Conservation (phyloP, 2,329 filamentous ascomycete genomes). For the Colletotrichum kahawae region DNA sequence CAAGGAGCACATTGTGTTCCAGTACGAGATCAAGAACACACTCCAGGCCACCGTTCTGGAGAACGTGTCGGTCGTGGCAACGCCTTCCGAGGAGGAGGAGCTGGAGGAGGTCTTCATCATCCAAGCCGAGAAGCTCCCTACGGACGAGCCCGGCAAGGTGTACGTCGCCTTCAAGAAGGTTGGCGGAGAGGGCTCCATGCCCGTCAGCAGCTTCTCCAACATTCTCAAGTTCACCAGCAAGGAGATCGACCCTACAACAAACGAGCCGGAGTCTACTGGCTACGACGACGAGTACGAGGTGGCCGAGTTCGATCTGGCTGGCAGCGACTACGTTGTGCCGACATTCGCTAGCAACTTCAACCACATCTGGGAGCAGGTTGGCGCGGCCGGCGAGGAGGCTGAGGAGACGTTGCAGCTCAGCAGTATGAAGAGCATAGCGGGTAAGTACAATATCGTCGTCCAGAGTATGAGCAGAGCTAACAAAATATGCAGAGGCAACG, state of each 20-base stretch:
- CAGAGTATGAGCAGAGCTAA: constrained; percentile 9
- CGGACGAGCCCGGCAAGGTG: constrained; percentile 88
- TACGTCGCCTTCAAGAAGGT: constrained; percentile 94
- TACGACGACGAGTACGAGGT: constrained; percentile 99
- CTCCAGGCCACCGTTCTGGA: constrained; percentile 89
- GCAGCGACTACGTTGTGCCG: constrained; percentile 92
- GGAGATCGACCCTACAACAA: constrained; percentile 94
- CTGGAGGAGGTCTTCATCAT: constrained; percentile 94
- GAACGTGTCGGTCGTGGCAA: constrained; percentile 83
- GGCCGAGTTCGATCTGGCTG: constrained; percentile 87
- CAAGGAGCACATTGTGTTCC: constrained; percentile 94
- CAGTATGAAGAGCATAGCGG: constrained; percentile 89
- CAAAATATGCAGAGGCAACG: constrained; percentile 74
- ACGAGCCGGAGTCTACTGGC: constrained; percentile 87
- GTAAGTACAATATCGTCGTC: constrained; percentile 58
- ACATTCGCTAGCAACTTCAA: constrained; percentile 95
- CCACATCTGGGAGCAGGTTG: constrained; percentile 93
- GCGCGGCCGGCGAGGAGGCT: constrained; percentile 85
- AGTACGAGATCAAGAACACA: constrained; percentile 98
- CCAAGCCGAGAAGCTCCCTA: constrained; percentile 79
- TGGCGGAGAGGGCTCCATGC: constrained; percentile 76
- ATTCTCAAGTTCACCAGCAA: constrained; percentile 96
- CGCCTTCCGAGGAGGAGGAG: constrained; percentile 81
- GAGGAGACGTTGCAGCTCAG: constrained; percentile 90
- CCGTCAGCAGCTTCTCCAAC: constrained; percentile 85